Evolutionary conservation across 2,329 filamentous ascomycete genomes (phyloP).

Genomic region (Neospermospora avenae): DNA sequence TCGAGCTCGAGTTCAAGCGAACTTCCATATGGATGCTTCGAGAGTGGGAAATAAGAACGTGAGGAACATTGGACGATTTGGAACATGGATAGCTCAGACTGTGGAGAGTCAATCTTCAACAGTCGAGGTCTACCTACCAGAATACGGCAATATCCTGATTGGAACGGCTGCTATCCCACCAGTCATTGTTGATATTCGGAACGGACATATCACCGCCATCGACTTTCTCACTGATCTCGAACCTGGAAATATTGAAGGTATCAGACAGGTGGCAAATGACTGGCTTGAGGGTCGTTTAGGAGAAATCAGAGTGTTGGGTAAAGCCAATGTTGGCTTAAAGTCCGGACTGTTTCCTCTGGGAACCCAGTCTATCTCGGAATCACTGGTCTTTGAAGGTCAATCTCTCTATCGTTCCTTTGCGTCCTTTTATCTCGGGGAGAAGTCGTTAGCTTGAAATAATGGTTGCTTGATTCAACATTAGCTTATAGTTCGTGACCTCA

Average conservation of each 20-base stretch:
- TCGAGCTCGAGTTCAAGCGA: constrained; percentile 74
- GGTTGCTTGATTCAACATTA: constrained; percentile 11
- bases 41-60: constrained; percentile 69
- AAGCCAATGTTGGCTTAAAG: constrained; percentile 69
- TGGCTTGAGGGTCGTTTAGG: constrained; percentile 80
- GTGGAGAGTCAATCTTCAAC: constrained; percentile 71
- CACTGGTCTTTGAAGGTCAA: constrained; percentile 80
- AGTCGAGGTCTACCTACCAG: constrained; percentile 76
- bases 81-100: constrained; percentile 76
- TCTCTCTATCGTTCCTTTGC: constrained; percentile 63
- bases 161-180: constrained; percentile 75
- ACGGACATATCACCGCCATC: constrained; percentile 72
- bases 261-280: constrained; percentile 79
- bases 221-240: constrained; percentile 75
- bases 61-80: constrained; percentile 70
- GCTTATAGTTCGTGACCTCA: neutral
- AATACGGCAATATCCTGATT: constrained; percentile 73
- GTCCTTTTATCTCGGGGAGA: constrained; percentile 59
- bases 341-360: constrained; percentile 79
- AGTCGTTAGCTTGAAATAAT: constrained; percentile 40
- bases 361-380: constrained; percentile 70
- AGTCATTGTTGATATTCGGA: constrained; percentile 71
- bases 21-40: constrained; percentile 75
- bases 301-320: constrained; percentile 67
- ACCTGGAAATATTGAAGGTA: constrained; percentile 72